Percentiles rank a stretch among this genome's conserved stretches.
These are phyloP conservation scores for Tuber calosporum DNA, from an alignment of 495 filamentous ascomycete species.

Conservation along the genomic window DNA sequence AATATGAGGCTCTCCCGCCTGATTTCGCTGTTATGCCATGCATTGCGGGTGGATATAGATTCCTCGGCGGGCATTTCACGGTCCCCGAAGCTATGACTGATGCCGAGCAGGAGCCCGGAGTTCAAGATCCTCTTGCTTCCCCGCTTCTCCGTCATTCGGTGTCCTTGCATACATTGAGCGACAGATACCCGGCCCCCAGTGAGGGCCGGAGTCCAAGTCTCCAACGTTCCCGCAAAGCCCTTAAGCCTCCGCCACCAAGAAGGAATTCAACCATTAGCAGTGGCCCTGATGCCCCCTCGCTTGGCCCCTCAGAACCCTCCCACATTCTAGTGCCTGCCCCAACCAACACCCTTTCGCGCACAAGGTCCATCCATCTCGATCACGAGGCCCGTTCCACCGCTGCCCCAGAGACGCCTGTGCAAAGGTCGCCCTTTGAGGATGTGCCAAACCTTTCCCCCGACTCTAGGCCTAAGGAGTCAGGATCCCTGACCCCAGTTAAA, in stretches of 20 bases:
- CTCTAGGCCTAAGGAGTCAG: conserved; percentile 41
- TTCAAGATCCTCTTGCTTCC: conserved; percentile 18
- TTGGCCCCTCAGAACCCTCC: conserved; percentile 16
- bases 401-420: conserved; percentile 1
- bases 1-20: conserved; percentile 18
- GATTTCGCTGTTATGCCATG: conserved; percentile 36
- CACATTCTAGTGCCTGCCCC: conserved; percentile 12
- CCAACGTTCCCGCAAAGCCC: conserved; percentile 38
- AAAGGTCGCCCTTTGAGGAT: conserved; percentile 40
- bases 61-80: conserved; percentile 33
- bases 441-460: conserved; percentile 43
- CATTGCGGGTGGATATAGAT: conserved; percentile 16
- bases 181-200: conserved; percentile 12
- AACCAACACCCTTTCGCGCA: conserved; percentile 26
- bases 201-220: conserved; percentile 28
- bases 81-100: conserved; percentile 20
- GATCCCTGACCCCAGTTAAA: conserved; percentile 39
- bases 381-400: conserved; percentile 30
- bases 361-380: conserved; percentile 39
- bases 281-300: conserved; percentile 19
- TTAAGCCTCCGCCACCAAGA: conserved; percentile 24
- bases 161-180: conserved; percentile 33
- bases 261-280: conserved; percentile 24
- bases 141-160: conserved; percentile 27
- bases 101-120: conserved; percentile 15